phyloP scores from a whole-genome alignment of 805 yeast genomes.

The Starmera pachycereana region DNA sequence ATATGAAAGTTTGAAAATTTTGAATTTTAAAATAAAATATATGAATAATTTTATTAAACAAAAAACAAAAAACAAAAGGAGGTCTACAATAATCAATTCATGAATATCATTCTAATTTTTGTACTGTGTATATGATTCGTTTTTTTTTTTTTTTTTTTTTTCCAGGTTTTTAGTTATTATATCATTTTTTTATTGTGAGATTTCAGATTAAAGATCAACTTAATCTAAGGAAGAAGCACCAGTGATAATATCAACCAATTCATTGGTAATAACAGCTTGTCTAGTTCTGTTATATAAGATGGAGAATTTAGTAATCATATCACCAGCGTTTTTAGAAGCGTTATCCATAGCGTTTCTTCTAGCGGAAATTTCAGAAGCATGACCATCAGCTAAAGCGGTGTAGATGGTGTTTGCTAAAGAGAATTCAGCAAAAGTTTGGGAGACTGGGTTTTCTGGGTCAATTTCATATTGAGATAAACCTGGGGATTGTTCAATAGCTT shows the following conservation, averaged over 20 bases:
- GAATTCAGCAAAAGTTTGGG: constrained; percentile 74
- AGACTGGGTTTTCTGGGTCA: constrained; percentile 56
- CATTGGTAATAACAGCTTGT: constrained; percentile 99
- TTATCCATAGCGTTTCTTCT: constrained; percentile 99
- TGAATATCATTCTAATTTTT: no score
- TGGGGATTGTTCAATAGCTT: constrained; percentile 73
- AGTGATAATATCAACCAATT: constrained; percentile 97
- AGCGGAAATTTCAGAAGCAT: constrained; percentile 95
- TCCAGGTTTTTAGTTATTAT: no score
- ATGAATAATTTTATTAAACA: no score
- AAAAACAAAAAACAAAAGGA: no score
- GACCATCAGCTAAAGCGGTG: constrained; percentile 94
- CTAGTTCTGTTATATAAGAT: constrained; percentile 98
- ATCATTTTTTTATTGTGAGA: constrained; percentile 2
- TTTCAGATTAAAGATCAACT: constrained; percentile 13
- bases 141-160: not conserved
- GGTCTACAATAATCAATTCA: no score
- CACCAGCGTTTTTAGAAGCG: constrained; percentile 99
- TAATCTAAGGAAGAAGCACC: constrained; percentile 99
- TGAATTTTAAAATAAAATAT: no score
- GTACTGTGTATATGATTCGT: not conserved
- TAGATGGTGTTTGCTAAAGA: constrained; percentile 82
- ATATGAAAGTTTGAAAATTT: constrained; percentile 9
- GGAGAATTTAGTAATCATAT: constrained; percentile 93
- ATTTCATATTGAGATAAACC: constrained; percentile 75